A percentile compares a stretch with the other conserved stretches of the same genome.
Conservation (phyloP, 2,329 filamentous ascomycete genomes). For the Dryadomyces sulphureus region DNA sequence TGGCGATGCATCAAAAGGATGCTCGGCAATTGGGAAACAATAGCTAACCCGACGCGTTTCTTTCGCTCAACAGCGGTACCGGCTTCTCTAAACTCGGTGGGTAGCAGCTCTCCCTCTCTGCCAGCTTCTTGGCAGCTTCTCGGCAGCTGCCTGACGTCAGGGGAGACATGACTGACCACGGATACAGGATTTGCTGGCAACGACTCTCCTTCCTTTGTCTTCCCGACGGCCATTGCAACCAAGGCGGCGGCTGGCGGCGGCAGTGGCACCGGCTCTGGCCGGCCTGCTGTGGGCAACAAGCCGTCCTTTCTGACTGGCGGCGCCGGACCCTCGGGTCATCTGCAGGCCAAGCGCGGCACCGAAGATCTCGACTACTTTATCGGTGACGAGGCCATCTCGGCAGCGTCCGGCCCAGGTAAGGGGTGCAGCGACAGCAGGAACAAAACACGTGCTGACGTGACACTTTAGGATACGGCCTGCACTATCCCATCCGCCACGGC, state of each 20-base stretch:
- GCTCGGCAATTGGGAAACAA: background rate
- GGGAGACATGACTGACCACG: background rate
- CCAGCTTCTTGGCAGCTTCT: no score
- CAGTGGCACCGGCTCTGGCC: constrained; percentile 68
- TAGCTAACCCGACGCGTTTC: constrained; percentile 21
- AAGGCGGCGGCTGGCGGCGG: constrained; percentile 61
- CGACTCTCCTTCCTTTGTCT: constrained; percentile 97
- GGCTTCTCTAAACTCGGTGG: constrained; percentile 97
- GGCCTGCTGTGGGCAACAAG: constrained; percentile 85
- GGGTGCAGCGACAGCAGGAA: background rate
- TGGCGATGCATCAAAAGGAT: background rate
- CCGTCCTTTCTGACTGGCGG: constrained; percentile 89
- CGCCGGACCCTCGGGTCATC: constrained; percentile 65
- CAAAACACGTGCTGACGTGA: background rate
- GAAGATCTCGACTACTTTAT: constrained; percentile 99
- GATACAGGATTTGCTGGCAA: constrained; percentile 86
- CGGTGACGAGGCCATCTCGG: constrained; percentile 84
- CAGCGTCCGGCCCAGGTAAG: constrained; percentile 65
- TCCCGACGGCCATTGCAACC: constrained; percentile 95
- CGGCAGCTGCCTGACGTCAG: constrained; percentile 4
- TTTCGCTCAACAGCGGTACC: constrained; percentile 59
- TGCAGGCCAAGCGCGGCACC: constrained; percentile 85
- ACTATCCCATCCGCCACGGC: constrained; percentile 94
- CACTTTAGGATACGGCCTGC: constrained; percentile 73
- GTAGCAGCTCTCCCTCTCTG: constrained; percentile 19